Conservation (phyloP, 2,329 filamentous ascomycete species). For the Arachnomyces sp. region DNA sequence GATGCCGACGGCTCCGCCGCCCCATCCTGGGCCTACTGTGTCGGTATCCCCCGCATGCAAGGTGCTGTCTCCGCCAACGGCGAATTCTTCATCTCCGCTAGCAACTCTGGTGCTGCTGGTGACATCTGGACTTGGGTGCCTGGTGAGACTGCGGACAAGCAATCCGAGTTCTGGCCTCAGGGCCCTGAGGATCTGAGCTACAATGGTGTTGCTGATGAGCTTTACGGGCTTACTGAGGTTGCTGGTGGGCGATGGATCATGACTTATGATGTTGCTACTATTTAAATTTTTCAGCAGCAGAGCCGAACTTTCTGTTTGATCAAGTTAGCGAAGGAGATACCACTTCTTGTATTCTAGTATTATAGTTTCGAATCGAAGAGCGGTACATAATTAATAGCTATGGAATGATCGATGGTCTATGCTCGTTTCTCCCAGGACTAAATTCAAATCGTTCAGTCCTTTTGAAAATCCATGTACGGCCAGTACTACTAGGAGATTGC, state of each 20-base stretch:
- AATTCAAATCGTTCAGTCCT: too few relatives aligned
- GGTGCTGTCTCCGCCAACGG: constrained; percentile 25
- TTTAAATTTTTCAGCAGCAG: not conserved
- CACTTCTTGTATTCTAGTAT: too few relatives aligned
- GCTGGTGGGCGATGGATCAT: constrained; percentile 17
- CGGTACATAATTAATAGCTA: too few relatives aligned
- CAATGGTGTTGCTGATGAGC: constrained; percentile 18
- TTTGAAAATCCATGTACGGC: too few relatives aligned
- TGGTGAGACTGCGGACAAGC: constrained; percentile 17
- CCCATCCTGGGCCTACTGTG: constrained; percentile 26
- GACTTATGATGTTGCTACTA: constrained; percentile 3
- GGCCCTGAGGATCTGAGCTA: constrained; percentile 29
- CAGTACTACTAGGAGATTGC: too few relatives aligned
- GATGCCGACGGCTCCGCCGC: constrained; percentile 11
- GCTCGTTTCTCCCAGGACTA: too few relatives aligned
- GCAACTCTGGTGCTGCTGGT: constrained; percentile 22
- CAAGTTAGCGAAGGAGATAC: too few relatives aligned
- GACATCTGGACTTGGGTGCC: constrained; percentile 27
- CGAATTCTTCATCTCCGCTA: constrained; percentile 27
- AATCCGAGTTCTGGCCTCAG: constrained; percentile 16
- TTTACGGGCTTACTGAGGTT: constrained; percentile 19
- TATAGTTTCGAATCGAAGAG: too few relatives aligned
- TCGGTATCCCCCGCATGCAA: constrained; percentile 26
- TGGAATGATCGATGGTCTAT: too few relatives aligned
- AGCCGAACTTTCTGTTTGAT: too few relatives aligned